Evolutionary conservation across 129 eudicot species (phyloP).

Genomic region (Flaveria trinervia): DNA sequence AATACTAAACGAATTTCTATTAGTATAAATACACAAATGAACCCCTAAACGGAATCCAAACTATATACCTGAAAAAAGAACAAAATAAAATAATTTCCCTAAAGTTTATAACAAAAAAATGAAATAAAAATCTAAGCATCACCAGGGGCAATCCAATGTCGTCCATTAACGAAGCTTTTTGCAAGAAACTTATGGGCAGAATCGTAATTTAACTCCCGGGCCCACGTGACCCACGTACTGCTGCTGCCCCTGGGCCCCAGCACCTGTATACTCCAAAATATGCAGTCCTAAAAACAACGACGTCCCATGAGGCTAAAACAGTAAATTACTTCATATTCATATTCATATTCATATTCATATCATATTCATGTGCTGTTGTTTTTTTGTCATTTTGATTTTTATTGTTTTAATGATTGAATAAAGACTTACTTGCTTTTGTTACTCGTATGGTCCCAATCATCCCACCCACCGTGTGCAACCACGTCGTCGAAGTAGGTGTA

Average conservation of each 20-base stretch:
- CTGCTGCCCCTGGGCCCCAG: conserved; percentile 93
- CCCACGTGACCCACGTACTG: conserved; percentile 94
- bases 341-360: no score
- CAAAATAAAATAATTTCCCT: conserved; percentile 25
- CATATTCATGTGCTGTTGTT: background rate
- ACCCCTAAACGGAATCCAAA: background rate
- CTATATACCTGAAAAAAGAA: background rate
- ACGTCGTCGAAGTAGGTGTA: conserved; percentile 80
- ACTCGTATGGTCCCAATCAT: conserved; percentile 85
- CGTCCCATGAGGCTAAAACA: conserved; percentile 7
- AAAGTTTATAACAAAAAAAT: background rate
- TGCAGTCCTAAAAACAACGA: conserved; percentile 53
- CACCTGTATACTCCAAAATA: conserved; percentile 89
- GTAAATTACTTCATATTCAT: background rate
- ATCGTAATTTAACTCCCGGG: conserved; percentile 76
- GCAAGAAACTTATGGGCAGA: conserved; percentile 80
- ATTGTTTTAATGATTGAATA: no score
- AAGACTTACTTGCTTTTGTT: conserved; percentile 75
- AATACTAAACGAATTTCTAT: background rate
- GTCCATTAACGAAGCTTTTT: conserved; percentile 93
- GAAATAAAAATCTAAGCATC: conserved; percentile 53
- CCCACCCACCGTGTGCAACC: conserved; percentile 97
- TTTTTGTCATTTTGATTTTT: no score
- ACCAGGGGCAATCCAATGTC: conserved; percentile 92
- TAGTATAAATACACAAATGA: background rate